phyloP scores from a whole-genome alignment of 139 green algal species.

The Edaphochlamys debaryana region DNA sequence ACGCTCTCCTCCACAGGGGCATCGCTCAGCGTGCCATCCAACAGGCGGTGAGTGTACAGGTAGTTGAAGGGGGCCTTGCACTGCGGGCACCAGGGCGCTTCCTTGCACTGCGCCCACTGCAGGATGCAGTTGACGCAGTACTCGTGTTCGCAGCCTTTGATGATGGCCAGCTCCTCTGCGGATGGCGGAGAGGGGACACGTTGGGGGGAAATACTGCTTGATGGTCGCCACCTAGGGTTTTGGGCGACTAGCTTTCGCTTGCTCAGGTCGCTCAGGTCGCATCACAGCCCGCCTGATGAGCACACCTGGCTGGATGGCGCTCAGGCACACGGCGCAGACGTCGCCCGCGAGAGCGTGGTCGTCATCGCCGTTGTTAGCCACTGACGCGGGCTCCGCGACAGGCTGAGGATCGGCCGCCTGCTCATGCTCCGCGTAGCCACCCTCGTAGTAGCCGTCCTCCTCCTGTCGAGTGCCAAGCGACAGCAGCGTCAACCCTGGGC shows the following conservation, averaged over 20 bases:
- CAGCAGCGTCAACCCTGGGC: no score
- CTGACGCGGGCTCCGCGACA: neutral
- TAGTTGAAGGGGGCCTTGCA: slow-evolving; percentile 74
- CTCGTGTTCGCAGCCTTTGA: slow-evolving; percentile 82
- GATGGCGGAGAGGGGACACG: no score
- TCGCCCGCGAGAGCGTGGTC: slow-evolving; percentile 29
- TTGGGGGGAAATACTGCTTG: no score
- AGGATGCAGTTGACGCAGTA: slow-evolving; percentile 90
- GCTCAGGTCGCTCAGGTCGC: no score
- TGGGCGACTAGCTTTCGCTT: no score
- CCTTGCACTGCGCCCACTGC: slow-evolving; percentile 77
- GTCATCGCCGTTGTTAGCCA: neutral
- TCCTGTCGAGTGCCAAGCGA: neutral
- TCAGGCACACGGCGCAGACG: slow-evolving; percentile 84
- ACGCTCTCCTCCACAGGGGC: slow-evolving; percentile 83
- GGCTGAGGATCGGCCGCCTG: no score
- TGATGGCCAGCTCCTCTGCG: slow-evolving; percentile 64
- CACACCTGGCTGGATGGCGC: slow-evolving; percentile 62
- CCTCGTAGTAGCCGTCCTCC: neutral
- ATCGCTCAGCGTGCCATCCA: slow-evolving; percentile 84
- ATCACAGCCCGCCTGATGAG: no score
- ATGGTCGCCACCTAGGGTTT: no score
- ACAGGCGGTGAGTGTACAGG: slow-evolving; percentile 70
- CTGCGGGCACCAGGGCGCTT: slow-evolving; percentile 78
- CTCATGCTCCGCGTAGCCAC: neutral